Evolutionary conservation across 768 basidiomycete genomes (phyloP), one percentile per base, ranked within the genome.

Genomic region (Amanita brunnescens): DNA sequence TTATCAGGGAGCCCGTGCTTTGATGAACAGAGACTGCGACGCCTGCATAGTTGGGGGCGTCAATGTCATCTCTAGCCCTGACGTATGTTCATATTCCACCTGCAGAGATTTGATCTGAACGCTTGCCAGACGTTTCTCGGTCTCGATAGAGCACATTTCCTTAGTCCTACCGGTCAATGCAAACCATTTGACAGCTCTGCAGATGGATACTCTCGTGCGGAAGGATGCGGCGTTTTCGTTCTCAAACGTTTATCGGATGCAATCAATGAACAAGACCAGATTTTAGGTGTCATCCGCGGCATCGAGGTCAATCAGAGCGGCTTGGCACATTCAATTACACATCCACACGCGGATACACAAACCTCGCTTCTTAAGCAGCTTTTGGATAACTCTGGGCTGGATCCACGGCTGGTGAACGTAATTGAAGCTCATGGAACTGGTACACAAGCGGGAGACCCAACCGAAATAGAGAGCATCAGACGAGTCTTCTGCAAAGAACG

Each of bases 361-460:
- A 65, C 70, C 5, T 57, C 62, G 10, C 76, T 90, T n/a, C 76
- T 87, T 55, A 60, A 61, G 34, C 69, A 64, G 2, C 62, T 84
- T 18, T 62, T 85, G 12, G 58, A 65, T 12, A 66, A 64, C 37
- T 66, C 80, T 14, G 71, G 72, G 3, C 59, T 84, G 9, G 61
- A 66, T 35, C 65, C 79, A 0, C 57, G 57, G 33, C 69, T 75
- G 2, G 66, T 90, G 47, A 78, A 74, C 54, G 76, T 86, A 20
- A 72, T 84, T 18, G 87, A 90, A 60, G 83, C 84, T 2, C 87
- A 89, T 61, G 86, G 84, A 1, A 84, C 86, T 1, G 87, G 80
- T 0, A 81, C 86, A 0, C 81, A 81, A 58, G 80, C 79, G 1
- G 87, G 87, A 6, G 86, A 88, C 62, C 74, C 78, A 1, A 73